Base-by-base conservation (phyloP, 2,329 filamentous ascomycete genomes). In the Aspergillus sp. region DNA sequence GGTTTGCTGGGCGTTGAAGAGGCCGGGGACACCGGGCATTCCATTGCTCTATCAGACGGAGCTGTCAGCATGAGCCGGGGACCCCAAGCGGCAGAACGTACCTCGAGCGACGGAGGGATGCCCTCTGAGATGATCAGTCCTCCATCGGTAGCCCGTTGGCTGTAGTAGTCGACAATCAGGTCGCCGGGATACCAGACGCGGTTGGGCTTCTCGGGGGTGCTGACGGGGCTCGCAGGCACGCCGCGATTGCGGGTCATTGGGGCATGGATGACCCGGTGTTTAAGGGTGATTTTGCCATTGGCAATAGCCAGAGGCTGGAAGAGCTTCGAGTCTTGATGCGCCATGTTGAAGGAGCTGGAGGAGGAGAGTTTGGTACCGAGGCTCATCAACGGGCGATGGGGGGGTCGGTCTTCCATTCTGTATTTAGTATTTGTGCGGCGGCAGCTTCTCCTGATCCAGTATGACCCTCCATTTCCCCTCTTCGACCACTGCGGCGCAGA, bases 171-270 rank as follows among this genome's bases (percentile, higher is more conserved):
- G 27, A 69, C 68, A 41, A 74, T 65, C 24, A 76, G 62, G 50
- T 80, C 76, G n/a, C 73, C 74, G 1, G 77, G 77, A 15, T 79
- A 70, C 73, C 81, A 84, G 62, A 78, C 71, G 40, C 81, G 77
- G 66, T 78, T 82, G 45, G 77, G 78, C 57, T 70, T 77, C 61
- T 82, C 79, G 0, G 73, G 64, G 0, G 77, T 80, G 31, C 76
- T 79, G 7, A 70, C 64, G 12, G 71, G 61, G 11, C 74, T 75
- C 39, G 77, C 52, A 3, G 82, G 80, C 6, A 77, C 78, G 17
- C 80, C 80, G 24, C 83, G 77, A 63, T 80, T 81, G 17, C 83
- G 78, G 5, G 83, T 85, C 55, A 85, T 68, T 2, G 84, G 80
- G 1, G 82, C 79, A 62, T 80, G 67, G 45, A 82, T 73, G 23